These are phyloP conservation scores for Sanghuangporus sanghuang DNA, from an alignment of 1,284 basidiomycete genomes.

Conservation along the genomic window DNA sequence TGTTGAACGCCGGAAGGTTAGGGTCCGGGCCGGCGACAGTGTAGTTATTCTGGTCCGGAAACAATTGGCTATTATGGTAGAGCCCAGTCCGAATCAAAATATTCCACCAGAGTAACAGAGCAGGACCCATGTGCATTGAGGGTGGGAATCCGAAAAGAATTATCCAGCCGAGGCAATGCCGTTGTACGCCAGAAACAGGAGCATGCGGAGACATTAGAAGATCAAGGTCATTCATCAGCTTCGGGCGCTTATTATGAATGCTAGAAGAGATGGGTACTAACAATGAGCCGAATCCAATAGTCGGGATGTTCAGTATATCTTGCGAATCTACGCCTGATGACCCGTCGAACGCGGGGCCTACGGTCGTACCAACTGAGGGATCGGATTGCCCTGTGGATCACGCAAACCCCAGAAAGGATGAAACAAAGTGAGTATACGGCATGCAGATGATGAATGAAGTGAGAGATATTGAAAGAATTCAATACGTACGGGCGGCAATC, in stretches of 20 bases:
- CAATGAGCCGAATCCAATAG: slow-evolving; percentile 53
- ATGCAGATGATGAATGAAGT: background rate
- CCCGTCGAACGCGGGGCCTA: slow-evolving; percentile 53
- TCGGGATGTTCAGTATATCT: slow-evolving; percentile 53
- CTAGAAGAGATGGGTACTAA: slow-evolving; percentile 10
- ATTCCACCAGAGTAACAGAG: background rate
- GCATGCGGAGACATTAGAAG: background rate
- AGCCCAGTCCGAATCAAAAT: background rate
- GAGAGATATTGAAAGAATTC: background rate
- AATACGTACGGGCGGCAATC: slow-evolving; percentile 43
- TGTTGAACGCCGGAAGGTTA: slow-evolving; percentile 43
- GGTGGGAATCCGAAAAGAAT: background rate
- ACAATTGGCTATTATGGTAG: slow-evolving; percentile 38
- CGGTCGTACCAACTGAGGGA: slow-evolving; percentile 14
- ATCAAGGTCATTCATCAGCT: slow-evolving; percentile 2
- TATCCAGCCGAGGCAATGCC: background rate
- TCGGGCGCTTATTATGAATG: background rate
- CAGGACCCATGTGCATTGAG: background rate
- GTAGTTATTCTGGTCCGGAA: slow-evolving; percentile 62
- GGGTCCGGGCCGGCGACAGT: slow-evolving; percentile 34
- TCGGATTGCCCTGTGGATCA: slow-evolving; percentile 15
- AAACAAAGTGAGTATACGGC: background rate
- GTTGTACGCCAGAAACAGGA: background rate
- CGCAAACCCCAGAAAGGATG: background rate
- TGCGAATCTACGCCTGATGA: slow-evolving; percentile 60